phyloP scores from a whole-genome alignment of 2,329 filamentous ascomycete genomes.

The Penicillium capsulatum region DNA sequence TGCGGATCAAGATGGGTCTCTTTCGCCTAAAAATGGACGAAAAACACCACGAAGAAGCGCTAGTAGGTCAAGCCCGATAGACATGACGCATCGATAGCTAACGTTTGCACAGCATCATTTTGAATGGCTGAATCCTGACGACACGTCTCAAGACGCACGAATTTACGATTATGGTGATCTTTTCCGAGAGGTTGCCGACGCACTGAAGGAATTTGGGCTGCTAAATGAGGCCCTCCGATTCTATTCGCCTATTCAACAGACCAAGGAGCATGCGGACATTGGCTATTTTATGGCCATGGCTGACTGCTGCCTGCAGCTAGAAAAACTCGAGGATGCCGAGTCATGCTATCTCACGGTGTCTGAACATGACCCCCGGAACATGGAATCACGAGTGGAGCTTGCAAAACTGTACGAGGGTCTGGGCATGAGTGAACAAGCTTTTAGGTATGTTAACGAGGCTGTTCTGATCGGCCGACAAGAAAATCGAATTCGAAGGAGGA shows the following conservation, averaged over 20 bases:
- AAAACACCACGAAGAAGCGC: slow-evolving; percentile 62
- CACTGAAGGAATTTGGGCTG: slow-evolving; percentile 50
- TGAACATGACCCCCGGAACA: slow-evolving; percentile 64
- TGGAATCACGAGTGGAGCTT: slow-evolving; percentile 73
- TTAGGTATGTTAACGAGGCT: slow-evolving; percentile 71
- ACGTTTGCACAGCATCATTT: slow-evolving; percentile 51
- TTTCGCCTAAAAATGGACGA: slow-evolving; percentile 71
- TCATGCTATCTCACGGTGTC: slow-evolving; percentile 72
- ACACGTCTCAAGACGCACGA: slow-evolving; percentile 47
- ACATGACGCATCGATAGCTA: neutral
- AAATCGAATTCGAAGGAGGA: slow-evolving; percentile 27
- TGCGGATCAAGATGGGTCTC: slow-evolving; percentile 77
- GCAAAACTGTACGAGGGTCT: slow-evolving; percentile 79
- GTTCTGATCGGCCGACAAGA: slow-evolving; percentile 57
- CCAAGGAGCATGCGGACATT: slow-evolving; percentile 47
- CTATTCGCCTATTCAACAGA: slow-evolving; percentile 50
- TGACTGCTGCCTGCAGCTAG: slow-evolving; percentile 63
- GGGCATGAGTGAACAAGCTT: slow-evolving; percentile 69
- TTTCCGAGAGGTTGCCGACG: slow-evolving; percentile 67
- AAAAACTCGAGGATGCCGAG: slow-evolving; percentile 65
- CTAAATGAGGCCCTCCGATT: slow-evolving; percentile 56
- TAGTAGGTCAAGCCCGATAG: slow-evolving; percentile 51
- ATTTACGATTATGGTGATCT: slow-evolving; percentile 70
- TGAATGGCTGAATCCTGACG: slow-evolving; percentile 63
- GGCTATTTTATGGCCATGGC: slow-evolving; percentile 50